Conservation (phyloP, 495 filamentous ascomycete species). For the Trypethelium eluteriae region DNA sequence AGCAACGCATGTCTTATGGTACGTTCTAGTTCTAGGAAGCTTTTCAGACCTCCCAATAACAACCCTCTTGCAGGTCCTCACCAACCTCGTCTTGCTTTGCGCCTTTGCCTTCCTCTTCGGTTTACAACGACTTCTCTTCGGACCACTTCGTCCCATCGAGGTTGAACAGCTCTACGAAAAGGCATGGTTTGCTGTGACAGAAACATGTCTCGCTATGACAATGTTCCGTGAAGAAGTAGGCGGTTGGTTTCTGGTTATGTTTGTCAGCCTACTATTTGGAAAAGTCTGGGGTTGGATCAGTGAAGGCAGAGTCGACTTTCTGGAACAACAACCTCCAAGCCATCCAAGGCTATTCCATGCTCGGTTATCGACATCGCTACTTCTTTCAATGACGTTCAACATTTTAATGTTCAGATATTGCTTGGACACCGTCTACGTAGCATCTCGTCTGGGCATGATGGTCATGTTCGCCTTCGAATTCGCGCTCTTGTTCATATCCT, state of each 20-base stretch:
- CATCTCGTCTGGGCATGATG: conserved; percentile 95
- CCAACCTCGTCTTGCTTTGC: conserved; percentile 75
- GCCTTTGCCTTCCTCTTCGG: conserved; percentile 66
- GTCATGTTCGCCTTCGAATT: conserved; percentile 99
- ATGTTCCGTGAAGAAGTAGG: conserved; percentile 94
- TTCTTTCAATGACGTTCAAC: conserved; percentile 70
- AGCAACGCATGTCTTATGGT: conserved; percentile 94
- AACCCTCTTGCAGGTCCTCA: conserved; percentile 50
- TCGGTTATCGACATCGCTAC: conserved; percentile 68
- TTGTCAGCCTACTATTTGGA: conserved; percentile 78
- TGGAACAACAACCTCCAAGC: conserved; percentile 90
- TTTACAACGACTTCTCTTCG: conserved; percentile 84
- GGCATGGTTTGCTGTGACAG: conserved; percentile 93
- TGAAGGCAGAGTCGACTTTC: conserved; percentile 83
- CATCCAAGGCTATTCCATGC: conserved; percentile 86
- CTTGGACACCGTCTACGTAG: conserved; percentile 69
- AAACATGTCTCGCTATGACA: conserved; percentile 97
- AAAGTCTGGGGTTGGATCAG: conserved; percentile 99
- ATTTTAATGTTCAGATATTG: conserved; percentile 70
- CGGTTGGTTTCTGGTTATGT: conserved; percentile 91
- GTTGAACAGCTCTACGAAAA: conserved; percentile 96
- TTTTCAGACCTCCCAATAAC: background rate
- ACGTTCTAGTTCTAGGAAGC: conserved; percentile 21
- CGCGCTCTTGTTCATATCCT: conserved; percentile 71
- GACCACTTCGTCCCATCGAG: conserved; percentile 83